Base-by-base conservation (phyloP, 2,329 filamentous ascomycete species). In the Botrytis fragariae region DNA sequence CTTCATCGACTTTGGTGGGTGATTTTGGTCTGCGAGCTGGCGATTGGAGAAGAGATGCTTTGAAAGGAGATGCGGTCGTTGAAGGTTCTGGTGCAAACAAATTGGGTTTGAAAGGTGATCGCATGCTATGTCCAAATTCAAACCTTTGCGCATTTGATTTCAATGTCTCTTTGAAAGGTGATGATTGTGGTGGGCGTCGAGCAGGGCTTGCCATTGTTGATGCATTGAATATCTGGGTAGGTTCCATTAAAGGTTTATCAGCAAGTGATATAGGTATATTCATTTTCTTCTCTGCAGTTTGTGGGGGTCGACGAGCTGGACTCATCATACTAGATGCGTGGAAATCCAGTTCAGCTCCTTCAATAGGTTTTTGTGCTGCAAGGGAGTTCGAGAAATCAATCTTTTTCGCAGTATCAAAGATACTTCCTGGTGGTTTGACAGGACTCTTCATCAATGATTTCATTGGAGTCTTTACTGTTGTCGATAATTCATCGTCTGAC, bases 401-500 rank as follows among this genome's bases (percentile, higher is more conserved):
- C 69, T 83, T 84, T 74, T 81, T 83, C 54, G 79, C 78, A 0
- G 79, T 73, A 45, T 76, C 76, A 61, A 82, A 78, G 20, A 78
- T 74, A 69, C 78, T 81, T 60, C 77, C 78, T 1, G 83, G 81
- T 14, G 85, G 84, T 78, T 89, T 90, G 65, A 88, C 80, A 1
- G 88, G 88, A 73, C 85, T 87, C 81, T 86, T 88, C 81, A 84
- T 85, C 79, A 90, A 81, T 1, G 86, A 83, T 78, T 85, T 86
- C 62, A 87, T 82, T 9, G 86, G 86, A 2, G 84, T 84, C 76
- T 85, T 84, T 74, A 87, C 86, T 60, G 82, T 84, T 16, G 83
- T 84, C 42, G 86, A 86, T 51, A 91, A 85, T 79, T 91, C 88
- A 78, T 91, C 89, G 69, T 91, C 89, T 22, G 88, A 89, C 44